Base-by-base conservation (phyloP, 176 grass and related monocot genomes). In the Elymus sibiricus region DNA sequence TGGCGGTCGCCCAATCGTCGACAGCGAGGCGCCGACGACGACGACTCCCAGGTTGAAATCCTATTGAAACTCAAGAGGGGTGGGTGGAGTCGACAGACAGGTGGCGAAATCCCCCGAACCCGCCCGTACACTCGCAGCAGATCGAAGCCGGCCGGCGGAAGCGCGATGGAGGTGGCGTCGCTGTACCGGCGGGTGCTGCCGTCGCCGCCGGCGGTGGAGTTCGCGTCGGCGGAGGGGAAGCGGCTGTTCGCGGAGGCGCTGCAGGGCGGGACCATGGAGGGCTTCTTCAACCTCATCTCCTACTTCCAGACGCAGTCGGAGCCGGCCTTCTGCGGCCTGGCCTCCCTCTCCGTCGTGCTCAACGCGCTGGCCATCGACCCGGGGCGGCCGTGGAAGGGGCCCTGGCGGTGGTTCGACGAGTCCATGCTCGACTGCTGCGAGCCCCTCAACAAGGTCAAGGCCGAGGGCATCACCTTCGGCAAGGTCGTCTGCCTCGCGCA, bases 371-470 rank as follows among this genome's bases (percentile, higher is more conserved):
- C 94, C 55, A 94, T 97, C 88, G 91, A 97, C 88, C 94, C 91
- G 0, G 84, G 67, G 17, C 82, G 91, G 62, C 81, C 87, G 4
- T 88, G 94, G 85, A 96, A 96, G 86, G 94, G 94, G 55, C 95
- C 93, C 42, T 95, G 96, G 96, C 88, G 96, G 43, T 98, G 96
- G 96, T 98, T 95, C 88, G 96, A 98, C 38, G 96, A 98, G 90
- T 92, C 96, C 70, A 98, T 98, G 96, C 89, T 98, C 46, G 96
- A 98, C 39, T 98, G 93, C 83, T 98, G 93, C 89, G 96, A 98
- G 65, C 93, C 96, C 78, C 90, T 98, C 86, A 66, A 88, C 55
- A 91, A 85, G 91, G 82, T 98, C 55, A 94, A 94, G 90, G 53
- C 90, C 37, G 21, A 90, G 31, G 91, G 96, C 67, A 98, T 92